Evolutionary conservation across 768 basidiomycete genomes (phyloP).

Genomic region (Trametes cubensis): DNA sequence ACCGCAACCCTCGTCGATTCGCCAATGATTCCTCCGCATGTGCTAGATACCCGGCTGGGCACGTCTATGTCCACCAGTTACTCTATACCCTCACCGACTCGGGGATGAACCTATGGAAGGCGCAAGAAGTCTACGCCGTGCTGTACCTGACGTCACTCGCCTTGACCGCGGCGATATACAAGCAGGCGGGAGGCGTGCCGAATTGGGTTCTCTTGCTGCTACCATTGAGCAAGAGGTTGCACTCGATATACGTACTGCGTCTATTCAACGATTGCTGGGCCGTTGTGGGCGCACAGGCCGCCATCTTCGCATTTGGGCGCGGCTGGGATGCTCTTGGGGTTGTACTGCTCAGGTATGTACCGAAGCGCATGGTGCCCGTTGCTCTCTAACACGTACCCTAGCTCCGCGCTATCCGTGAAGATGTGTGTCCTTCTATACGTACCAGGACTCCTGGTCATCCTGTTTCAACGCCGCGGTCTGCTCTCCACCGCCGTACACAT

Average conservation of each 20-base stretch:
- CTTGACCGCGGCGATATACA: conserved; percentile 71
- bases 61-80: conserved; percentile 78
- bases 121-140: conserved; percentile 77
- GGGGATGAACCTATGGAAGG: conserved; percentile 60
- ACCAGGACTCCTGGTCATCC: conserved; percentile 82
- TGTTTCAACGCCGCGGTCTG: conserved; percentile 75
- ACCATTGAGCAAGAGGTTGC: conserved; percentile 88
- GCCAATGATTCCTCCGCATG: background rate
- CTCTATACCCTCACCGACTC: conserved; percentile 65
- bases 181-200: conserved; percentile 57
- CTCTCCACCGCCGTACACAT: conserved; percentile 53
- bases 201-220: conserved; percentile 76
- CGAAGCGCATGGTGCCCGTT: background rate
- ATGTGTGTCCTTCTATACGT: conserved; percentile 93
- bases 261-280: conserved; percentile 97
- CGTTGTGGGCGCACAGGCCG: conserved; percentile 61
- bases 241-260: conserved; percentile 89
- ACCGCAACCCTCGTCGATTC: background rate
- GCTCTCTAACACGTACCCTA: conserved; percentile 33
- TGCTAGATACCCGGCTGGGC: conserved; percentile 90
- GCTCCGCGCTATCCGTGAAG: conserved; percentile 86
- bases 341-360: conserved; percentile 70
- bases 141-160: conserved; percentile 72
- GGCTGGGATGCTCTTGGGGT: conserved; percentile 64
- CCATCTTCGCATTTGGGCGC: conserved; percentile 66